Evolutionary conservation across 2,329 filamentous ascomycete species (phyloP), one percentile per base, ranked within the genome.

Genomic region (Elsinoe fawcettii): DNA sequence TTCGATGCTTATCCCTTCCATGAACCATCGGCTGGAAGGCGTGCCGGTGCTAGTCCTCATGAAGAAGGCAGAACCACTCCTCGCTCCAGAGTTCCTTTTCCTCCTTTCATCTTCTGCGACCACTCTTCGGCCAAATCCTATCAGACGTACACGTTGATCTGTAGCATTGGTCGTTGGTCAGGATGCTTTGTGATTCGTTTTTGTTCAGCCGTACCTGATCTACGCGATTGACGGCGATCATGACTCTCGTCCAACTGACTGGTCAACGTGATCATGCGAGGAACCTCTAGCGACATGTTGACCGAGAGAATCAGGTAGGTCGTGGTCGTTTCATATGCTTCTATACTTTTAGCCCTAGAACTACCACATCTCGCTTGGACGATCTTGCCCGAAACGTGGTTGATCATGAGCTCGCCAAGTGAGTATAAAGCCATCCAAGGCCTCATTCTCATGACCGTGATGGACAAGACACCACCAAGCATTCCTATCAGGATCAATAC

Each of bases 241-340:
- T 23, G 12, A 14, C 20, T 12, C 41, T 25, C 12, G 20, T 25
- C 41, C 41, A 18, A 25, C 41, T 46, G 41, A 46, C 41, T 46
- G 41, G 41, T 23, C 41, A 46, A 46, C 18, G 41, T 46, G 41
- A 46, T 46, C 41, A 46, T 46, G 41, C 46, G 14, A 30, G 46
- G 23, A 30, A 51, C 14, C 23, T n/a, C 25, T 51, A 32, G 25
- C 46, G 32, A 34, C 49, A 9, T 51, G 23, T 51, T 39, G 34
- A 30, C 22, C 11, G 49, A 39, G 49, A 53, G 30, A 53, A 53
- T 53, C 20, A 37, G 49, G 49, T 53, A 53, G 49, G 49, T 53
- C 25, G 34, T 39, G n/a, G 30, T 34, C 49, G 49, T 53, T 53
- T 53, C 49, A 53, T 53, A 14, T 39, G 11, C 12, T 39, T 36